Evolutionary conservation across 352 stramenopile genomes (phyloP).

Genomic region (Aphanomyces cochlioides): DNA sequence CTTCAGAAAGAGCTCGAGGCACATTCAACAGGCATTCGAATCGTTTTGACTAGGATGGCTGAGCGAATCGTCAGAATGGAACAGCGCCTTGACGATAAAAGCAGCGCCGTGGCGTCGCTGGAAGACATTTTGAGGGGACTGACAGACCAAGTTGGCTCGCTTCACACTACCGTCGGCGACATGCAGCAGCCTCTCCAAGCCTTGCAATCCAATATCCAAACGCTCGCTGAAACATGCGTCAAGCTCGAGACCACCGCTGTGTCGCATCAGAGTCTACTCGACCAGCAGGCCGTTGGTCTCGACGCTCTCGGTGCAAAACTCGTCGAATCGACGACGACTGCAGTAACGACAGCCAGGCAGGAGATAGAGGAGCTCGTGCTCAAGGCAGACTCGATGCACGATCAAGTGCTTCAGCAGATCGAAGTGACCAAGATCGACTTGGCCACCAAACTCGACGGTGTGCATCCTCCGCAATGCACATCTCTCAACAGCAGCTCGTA

Average conservation of each 20-base stretch:
- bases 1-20: slow-evolving; percentile 52
- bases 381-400: slow-evolving; percentile 2
- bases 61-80: slow-evolving; percentile 57
- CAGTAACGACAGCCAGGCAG: neutral
- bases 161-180: neutral
- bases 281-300: neutral
- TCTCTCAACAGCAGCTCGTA: neutral
- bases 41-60: slow-evolving; percentile 62
- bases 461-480: neutral
- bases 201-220: neutral
- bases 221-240: neutral
- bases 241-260: neutral
- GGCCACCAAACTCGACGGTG: slow-evolving; percentile 5
- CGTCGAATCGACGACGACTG: neutral
- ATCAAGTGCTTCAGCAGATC: neutral
- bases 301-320: slow-evolving; percentile 3
- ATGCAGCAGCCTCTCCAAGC: neutral
- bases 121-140: slow-evolving; percentile 47
- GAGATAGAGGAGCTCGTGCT: slow-evolving; percentile 22
- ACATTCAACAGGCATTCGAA: slow-evolving; percentile 51
- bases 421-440: neutral
- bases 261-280: neutral
- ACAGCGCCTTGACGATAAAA: slow-evolving; percentile 42
- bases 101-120: slow-evolving; percentile 46
- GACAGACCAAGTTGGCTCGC: slow-evolving; percentile 48